These are phyloP conservation scores for Corynascus novoguineensis DNA, from an alignment of 495 filamentous ascomycete genomes.

Conservation along the genomic window DNA sequence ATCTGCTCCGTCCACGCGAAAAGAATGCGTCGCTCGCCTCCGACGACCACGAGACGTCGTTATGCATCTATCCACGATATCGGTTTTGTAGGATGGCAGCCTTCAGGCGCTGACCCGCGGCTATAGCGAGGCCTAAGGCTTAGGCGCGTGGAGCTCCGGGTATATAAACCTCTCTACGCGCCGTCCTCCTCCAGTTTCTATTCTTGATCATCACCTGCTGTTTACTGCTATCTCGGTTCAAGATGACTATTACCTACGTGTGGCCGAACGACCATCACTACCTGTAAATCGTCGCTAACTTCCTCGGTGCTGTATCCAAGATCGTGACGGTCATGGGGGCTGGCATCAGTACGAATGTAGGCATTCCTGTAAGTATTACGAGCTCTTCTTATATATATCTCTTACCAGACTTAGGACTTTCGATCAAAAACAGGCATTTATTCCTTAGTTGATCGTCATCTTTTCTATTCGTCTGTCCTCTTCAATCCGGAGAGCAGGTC, in stretches of 20 bases:
- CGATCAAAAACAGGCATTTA: slow-evolving; percentile 11
- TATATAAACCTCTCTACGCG: slow-evolving; percentile 9
- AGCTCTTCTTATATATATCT: slow-evolving; percentile 3
- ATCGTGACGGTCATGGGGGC: too few species aligned
- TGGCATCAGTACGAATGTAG: slow-evolving; percentile 14
- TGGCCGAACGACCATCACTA: too few species aligned
- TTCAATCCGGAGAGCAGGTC: slow-evolving; percentile 9
- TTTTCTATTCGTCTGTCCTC: slow-evolving; percentile 15
- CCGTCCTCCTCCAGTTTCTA: slow-evolving; percentile 11
- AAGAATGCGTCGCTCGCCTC: too few species aligned
- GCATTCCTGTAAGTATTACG: slow-evolving; percentile 15
- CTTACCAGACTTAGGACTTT: slow-evolving; percentile 13
- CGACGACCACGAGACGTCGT: too few species aligned
- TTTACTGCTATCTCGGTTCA: too few species aligned
- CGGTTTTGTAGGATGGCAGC: too few species aligned
- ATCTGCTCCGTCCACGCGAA: too few species aligned
- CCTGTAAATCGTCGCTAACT: slow-evolving; percentile 9
- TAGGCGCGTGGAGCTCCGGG: background rate
- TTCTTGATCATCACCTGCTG: background rate
- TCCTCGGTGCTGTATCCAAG: background rate
- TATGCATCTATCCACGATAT: too few species aligned
- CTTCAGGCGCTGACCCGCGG: too few species aligned
- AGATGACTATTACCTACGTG: too few species aligned
- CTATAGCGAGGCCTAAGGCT: too few species aligned
- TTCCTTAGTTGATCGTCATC: slow-evolving; percentile 8